phyloP scores from a whole-genome alignment of 768 basidiomycete genomes.

The Agrocybe chaxingu region DNA sequence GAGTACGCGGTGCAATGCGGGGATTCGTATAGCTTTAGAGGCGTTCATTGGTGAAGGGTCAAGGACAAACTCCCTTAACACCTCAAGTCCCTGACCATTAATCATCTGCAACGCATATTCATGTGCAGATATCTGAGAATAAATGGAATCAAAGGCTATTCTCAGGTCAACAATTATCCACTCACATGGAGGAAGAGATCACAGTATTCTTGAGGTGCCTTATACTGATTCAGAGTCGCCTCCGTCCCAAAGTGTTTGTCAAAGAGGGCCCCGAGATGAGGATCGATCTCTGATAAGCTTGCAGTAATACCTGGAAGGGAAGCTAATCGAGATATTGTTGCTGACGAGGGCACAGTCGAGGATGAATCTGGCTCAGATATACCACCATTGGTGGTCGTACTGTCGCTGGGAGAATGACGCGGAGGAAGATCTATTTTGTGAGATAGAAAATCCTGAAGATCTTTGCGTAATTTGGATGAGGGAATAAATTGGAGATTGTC shows the following conservation, averaged over 20 bases:
- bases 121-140: not conserved
- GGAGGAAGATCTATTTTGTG: not conserved
- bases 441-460: too few relatives aligned
- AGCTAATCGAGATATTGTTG: not conserved
- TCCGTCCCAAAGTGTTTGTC: not conserved
- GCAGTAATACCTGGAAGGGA: not conserved
- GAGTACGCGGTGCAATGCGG: too few relatives aligned
- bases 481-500: not conserved
- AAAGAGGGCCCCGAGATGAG: not conserved
- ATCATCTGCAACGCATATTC: slow-evolving; percentile 6
- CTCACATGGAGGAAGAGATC: slow-evolving; percentile 2
- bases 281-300: not conserved
- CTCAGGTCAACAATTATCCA: not conserved
- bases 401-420: not conserved
- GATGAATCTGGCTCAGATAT: too few relatives aligned
- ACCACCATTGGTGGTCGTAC: too few relatives aligned
- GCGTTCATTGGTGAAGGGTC: not conserved
- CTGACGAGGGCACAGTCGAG: not conserved
- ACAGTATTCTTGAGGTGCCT: not conserved
- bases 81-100: not conserved
- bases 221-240: not conserved
- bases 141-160: not conserved
- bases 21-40: not conserved
- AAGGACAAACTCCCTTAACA: not conserved
- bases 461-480: too few relatives aligned